Percentiles rank a stretch among this genome's conserved stretches.
phyloP scores from a whole-genome alignment of 192 early-diverging fungal genomes.

The Gigaspora rosea region DNA sequence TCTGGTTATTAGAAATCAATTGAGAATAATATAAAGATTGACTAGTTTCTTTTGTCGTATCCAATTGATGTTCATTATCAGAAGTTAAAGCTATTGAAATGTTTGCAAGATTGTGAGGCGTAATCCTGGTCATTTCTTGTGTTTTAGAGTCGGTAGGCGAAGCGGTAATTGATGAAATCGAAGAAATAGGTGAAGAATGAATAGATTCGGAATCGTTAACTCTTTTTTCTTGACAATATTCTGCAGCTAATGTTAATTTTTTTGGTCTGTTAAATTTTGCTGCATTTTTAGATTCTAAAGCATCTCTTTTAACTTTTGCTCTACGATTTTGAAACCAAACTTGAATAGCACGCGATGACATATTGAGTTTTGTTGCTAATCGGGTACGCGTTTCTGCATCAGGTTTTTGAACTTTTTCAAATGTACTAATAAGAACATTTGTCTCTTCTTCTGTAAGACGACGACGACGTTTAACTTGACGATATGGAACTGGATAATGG shows the following conservation, averaged over 20 bases:
- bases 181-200: neutral
- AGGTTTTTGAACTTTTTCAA: conserved; percentile 64
- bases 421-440: conserved; percentile 57
- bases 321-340: conserved; percentile 91
- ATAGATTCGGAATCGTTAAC: neutral
- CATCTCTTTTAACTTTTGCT: conserved; percentile 81
- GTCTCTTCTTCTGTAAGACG: conserved; percentile 72
- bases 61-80: neutral
- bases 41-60: neutral
- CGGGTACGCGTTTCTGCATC: conserved; percentile 60
- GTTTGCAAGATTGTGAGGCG: neutral
- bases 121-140: neutral
- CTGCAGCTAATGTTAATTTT: conserved; percentile 3
- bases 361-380: conserved; percentile 64
- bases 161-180: neutral
- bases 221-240: conserved; percentile 1
- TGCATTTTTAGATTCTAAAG: conserved; percentile 17
- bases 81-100: neutral
- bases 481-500: conserved; percentile 16
- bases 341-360: conserved; percentile 74
- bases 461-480: conserved; percentile 53
- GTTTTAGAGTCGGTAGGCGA: neutral
- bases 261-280: conserved; percentile 1
- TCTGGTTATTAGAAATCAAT: neutral
- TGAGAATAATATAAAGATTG: neutral